Evolutionary conservation across 306 rosid genomes (phyloP), one percentile per base, ranked within the genome.

Genomic region (Clitoria ternatea): DNA sequence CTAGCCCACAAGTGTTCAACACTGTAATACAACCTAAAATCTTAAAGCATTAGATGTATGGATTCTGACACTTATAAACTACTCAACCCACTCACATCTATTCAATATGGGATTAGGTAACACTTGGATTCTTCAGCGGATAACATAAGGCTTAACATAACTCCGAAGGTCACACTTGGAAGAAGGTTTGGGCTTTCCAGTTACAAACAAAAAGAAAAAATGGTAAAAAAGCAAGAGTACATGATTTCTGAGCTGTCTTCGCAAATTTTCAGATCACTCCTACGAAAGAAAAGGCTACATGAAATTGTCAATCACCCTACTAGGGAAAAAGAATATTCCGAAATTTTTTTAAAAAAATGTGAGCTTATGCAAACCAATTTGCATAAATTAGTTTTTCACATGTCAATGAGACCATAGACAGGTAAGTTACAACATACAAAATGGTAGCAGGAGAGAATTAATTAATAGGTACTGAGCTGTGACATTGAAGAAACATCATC

Each of bases 401-500:
- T 44, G 68, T 20, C 13, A 55, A 76, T 71, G 62, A 76, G 62
- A n/a, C n/a, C n/a, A n/a, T n/a, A n/a, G n/a, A 71, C 68, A 70
- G 7, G 26, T 17, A 63, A 77, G 37, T 53, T 44, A 17, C 47
- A 71, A 33, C 35, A 24, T 40, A 59, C 49, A 49, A 42, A 68
- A 81, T 11, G 70, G 47, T 43, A 4, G 53, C 35, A 63, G 30
- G 63, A 35, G 33, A 55, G 4, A 32, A 39, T 61, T 60, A 62
- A 60, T 53, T 19, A 43, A 74, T 42, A 36, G 15, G 47, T 15
- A 42, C 35, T 26, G 72, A 77, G 66, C 57, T 68, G 70, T 70
- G 80, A 68, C 74, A 77, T 4, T 59, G 67, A 76, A 57, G n/a
- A 35, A 67, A 72, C 79, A 81, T 42, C 10, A 42, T 48, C 50